phyloP scores from a whole-genome alignment of 1,284 basidiomycete species.

The Polyporus tsugae region DNA sequence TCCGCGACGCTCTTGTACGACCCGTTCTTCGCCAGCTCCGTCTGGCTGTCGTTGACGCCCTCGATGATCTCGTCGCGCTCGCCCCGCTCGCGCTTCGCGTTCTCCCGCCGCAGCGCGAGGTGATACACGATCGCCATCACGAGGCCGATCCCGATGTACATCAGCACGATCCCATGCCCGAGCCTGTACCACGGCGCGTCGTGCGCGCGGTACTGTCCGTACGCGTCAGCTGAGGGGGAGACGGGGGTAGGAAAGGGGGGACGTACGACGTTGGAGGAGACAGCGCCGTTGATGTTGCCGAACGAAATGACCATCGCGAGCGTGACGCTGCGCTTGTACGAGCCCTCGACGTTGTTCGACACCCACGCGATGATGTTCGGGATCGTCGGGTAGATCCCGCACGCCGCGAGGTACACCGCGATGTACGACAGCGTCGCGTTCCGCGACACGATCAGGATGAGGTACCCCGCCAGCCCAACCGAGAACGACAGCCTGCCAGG shows the following conservation, averaged over 20 bases:
- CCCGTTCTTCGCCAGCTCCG: conserved; percentile 43
- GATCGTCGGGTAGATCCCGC: conserved; percentile 78
- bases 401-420: conserved; percentile 74
- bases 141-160: conserved; percentile 57
- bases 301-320: conserved; percentile 52
- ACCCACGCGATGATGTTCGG: conserved; percentile 78
- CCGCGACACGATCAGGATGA: conserved; percentile 70
- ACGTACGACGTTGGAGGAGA: conserved; percentile 55
- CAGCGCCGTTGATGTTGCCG: conserved; percentile 56
- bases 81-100: conserved; percentile 53
- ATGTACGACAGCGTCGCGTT: conserved; percentile 73
- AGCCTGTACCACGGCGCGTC: conserved; percentile 55
- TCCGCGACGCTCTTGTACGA: conserved; percentile 45
- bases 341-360: conserved; percentile 74
- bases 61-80: conserved; percentile 56
- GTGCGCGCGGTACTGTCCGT: conserved; percentile 31
- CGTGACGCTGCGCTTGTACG: conserved; percentile 54
- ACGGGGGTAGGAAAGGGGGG: neutral
- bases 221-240: neutral
- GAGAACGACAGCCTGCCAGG: conserved; percentile 45
- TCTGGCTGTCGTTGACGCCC: conserved; percentile 40
- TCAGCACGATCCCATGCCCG: conserved; percentile 59
- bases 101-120: conserved; percentile 50
- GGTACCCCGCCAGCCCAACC: conserved; percentile 62
- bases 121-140: conserved; percentile 50